phyloP scores from a whole-genome alignment of 2,329 filamentous ascomycete genomes.

The Orbilia oligospora region DNA sequence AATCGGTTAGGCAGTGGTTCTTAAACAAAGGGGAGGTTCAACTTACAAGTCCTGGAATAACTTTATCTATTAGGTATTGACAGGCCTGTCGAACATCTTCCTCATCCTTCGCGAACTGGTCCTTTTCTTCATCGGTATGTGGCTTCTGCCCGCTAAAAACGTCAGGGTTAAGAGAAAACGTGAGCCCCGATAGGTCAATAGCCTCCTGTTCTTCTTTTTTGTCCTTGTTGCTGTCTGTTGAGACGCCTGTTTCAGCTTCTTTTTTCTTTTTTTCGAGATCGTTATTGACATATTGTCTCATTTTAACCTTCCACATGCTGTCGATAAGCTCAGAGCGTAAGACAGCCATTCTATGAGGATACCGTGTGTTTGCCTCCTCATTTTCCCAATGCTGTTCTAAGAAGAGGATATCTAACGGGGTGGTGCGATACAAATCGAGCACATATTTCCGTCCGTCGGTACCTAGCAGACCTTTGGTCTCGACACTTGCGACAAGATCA shows the following conservation, averaged over 20 bases:
- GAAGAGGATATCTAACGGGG: constrained; percentile 91
- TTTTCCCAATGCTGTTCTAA: constrained; percentile 79
- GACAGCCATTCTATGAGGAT: constrained; percentile 97
- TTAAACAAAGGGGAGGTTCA: neutral
- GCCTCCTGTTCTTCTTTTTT: constrained; percentile 67
- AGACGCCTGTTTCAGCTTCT: constrained; percentile 65
- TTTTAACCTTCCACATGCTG: constrained; percentile 83
- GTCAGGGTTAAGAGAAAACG: constrained; percentile 91
- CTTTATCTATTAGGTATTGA: constrained; percentile 79
- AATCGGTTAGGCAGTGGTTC: constrained; percentile 22
- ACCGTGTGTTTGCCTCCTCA: constrained; percentile 70
- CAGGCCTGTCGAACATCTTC: constrained; percentile 88
- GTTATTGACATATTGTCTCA: constrained; percentile 87
- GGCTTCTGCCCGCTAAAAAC: constrained; percentile 93
- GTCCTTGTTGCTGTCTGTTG: constrained; percentile 65
- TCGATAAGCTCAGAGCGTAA: constrained; percentile 92
- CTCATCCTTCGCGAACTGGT: constrained; percentile 85
- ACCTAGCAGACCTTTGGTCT: constrained; percentile 97
- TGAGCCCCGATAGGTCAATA: constrained; percentile 87
- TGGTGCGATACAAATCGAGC: constrained; percentile 95
- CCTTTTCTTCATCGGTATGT: constrained; percentile 90
- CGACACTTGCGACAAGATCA: constrained; percentile 93
- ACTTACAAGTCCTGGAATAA: constrained; percentile 80
- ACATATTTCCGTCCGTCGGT: constrained; percentile 98
- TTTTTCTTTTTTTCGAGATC: constrained; percentile 78